Percentiles rank a stretch among this genome's conserved stretches.
These are phyloP conservation scores for Teunomyces gatunensis DNA, from an alignment of 805 yeast genomes.

Conservation along the genomic window DNA sequence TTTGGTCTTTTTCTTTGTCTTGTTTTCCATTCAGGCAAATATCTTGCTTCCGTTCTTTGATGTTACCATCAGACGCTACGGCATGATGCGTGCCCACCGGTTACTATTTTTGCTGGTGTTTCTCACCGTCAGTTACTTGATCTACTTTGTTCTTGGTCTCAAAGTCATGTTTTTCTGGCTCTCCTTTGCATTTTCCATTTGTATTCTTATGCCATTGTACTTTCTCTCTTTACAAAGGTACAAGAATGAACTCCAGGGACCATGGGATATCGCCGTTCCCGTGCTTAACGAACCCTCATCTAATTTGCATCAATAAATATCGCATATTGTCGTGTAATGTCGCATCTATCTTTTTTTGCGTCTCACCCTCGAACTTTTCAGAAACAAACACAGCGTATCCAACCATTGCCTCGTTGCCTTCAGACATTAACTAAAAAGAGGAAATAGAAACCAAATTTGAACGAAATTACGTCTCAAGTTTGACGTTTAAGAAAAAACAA, in stretches of 20 bases:
- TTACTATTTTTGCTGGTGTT: constrained; percentile 22
- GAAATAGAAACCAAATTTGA: not conserved
- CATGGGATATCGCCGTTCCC: constrained; percentile 90
- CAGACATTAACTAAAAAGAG: not conserved
- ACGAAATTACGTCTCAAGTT: not conserved
- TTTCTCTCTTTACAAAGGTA: constrained; percentile 71
- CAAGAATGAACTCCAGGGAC: constrained; percentile 85
- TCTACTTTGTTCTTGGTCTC: constrained; percentile 24
- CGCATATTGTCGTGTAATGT: not conserved
- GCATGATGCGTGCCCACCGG: constrained; percentile 21
- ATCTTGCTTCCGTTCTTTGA: constrained; percentile 73
- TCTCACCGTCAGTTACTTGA: constrained; percentile 27
- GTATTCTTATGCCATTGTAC: constrained; percentile 64
- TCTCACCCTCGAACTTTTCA: not conserved
- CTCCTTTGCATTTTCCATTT: constrained; percentile 44
- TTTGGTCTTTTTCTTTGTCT: constrained; percentile 79
- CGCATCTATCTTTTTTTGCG: not conserved
- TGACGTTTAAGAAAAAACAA: not conserved
- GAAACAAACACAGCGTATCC: not conserved
- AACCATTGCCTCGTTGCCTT: not conserved
- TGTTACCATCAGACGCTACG: constrained; percentile 50
- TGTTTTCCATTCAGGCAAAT: constrained; percentile 67
- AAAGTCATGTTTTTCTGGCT: constrained; percentile 48
- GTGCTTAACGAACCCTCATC: constrained; percentile 15
- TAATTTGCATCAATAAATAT: constrained; percentile 2